These are phyloP conservation scores for Pseudogymnoascus sp. DNA, from an alignment of 2,329 filamentous ascomycete genomes.

Conservation along the genomic window DNA sequence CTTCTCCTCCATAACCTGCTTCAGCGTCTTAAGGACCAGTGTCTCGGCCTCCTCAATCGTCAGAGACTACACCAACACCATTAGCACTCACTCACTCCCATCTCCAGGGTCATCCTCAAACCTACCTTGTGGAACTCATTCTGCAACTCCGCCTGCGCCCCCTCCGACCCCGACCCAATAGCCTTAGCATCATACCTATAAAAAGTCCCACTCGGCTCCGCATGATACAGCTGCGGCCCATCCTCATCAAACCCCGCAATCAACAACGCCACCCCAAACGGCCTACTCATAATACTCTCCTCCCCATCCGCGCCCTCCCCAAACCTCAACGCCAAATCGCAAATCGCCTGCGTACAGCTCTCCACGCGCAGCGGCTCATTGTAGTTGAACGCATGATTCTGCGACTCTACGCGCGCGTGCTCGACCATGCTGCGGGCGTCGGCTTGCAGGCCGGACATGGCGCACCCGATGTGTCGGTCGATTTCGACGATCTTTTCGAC, in stretches of 20 bases:
- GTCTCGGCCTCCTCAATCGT: constrained; percentile 91
- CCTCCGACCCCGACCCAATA: constrained; percentile 94
- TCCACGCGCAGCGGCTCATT: constrained; percentile 91
- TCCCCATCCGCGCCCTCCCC: constrained; percentile 96
- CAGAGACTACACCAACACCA: constrained; percentile 55
- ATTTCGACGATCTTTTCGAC: constrained; percentile 99
- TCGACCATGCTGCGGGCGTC: constrained; percentile 97
- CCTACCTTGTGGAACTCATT: constrained; percentile 91
- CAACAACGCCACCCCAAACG: constrained; percentile 91
- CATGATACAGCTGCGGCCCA: constrained; percentile 93
- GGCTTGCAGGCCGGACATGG: constrained; percentile 96
- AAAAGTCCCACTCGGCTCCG: constrained; percentile 95
- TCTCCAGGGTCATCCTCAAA: background rate
- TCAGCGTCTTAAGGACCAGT: constrained; percentile 91
- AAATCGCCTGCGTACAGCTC: constrained; percentile 98
- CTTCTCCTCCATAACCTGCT: constrained; percentile 99
- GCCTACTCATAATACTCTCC: constrained; percentile 97
- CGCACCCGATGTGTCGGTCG: constrained; percentile 96
- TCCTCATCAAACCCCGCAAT: constrained; percentile 98
- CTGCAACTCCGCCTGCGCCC: constrained; percentile 94
- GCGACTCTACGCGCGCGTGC: constrained; percentile 94
- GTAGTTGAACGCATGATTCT: constrained; percentile 97
- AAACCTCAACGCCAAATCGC: constrained; percentile 90
- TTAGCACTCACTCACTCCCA: constrained; percentile 19
- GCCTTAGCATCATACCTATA: constrained; percentile 99